These are phyloP conservation scores for Trametopsis cervina DNA, from an alignment of 768 basidiomycete species.

Conservation along the genomic window DNA sequence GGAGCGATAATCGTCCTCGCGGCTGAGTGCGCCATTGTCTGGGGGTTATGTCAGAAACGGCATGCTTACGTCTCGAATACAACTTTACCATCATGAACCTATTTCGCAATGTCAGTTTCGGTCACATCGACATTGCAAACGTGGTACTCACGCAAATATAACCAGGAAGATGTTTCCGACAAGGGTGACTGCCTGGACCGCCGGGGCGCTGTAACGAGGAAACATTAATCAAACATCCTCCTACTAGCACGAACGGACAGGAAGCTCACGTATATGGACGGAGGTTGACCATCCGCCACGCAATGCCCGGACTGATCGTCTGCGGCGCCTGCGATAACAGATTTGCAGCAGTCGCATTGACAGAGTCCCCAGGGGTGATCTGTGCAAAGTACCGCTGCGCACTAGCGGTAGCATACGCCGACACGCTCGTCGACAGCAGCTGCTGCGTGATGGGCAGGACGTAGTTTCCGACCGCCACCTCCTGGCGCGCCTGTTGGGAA, in stretches of 20 bases:
- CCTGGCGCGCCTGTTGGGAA: conserved; percentile 27
- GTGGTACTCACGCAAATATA: conserved; percentile 21
- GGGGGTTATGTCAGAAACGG: neutral
- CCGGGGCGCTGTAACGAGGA: conserved; percentile 19
- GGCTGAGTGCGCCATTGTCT: conserved; percentile 27
- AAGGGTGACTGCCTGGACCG: conserved; percentile 35
- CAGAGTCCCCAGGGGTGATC: conserved; percentile 19
- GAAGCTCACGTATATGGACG: conserved; percentile 28
- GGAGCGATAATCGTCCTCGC: conserved; percentile 29
- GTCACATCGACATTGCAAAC: conserved; percentile 15
- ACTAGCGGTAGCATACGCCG: conserved; percentile 17
- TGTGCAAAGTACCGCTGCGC: conserved; percentile 22
- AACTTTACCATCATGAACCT: conserved; percentile 21
- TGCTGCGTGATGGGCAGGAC: conserved; percentile 29
- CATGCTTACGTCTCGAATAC: neutral
- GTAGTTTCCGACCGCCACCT: conserved; percentile 33
- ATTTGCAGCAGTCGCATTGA: conserved; percentile 32
- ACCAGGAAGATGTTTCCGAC: conserved; percentile 33
- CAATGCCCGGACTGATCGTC: conserved; percentile 29
- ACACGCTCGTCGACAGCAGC: conserved; percentile 19
- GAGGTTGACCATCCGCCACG: conserved; percentile 31
- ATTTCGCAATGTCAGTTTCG: conserved; percentile 11
- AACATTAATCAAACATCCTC: conserved; percentile 3
- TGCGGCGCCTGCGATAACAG: conserved; percentile 32
- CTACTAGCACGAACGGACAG: neutral